Evolutionary conservation across 176 grass and related monocot species (phyloP).

Genomic region (Coix lacrymajobi): DNA sequence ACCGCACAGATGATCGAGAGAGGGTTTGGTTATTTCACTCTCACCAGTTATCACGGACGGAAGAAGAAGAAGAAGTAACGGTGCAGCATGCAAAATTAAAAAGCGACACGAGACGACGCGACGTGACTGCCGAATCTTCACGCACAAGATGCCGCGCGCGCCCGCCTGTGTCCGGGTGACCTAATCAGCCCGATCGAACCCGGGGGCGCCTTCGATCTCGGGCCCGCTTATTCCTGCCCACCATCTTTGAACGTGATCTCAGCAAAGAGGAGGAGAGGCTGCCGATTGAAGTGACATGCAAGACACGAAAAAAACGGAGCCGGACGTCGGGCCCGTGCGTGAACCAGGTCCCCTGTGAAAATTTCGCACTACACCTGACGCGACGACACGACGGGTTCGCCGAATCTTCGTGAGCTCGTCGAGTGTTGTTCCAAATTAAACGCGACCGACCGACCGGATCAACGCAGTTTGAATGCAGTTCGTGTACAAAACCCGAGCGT

Average conservation of each 20-base stretch:
- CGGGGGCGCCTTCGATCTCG: too few species aligned
- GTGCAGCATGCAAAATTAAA: constrained; percentile 17
- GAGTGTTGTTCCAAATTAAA: neutral
- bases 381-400: neutral
- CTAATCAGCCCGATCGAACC: neutral
- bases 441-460: neutral
- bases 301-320: constrained; percentile 15
- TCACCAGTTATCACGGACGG: neutral
- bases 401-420: neutral
- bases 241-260: constrained; percentile 38
- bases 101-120: neutral
- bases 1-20: too few species aligned
- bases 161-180: neutral
- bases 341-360: neutral
- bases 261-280: neutral
- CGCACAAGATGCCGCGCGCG: neutral
- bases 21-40: neutral
- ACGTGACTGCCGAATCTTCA: constrained; percentile 16
- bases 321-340: neutral
- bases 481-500: neutral
- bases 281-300: neutral
- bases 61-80: neutral
- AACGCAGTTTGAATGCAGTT: neutral
- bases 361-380: neutral
- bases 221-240: constrained; percentile 16